Evolutionary conservation across 2,329 filamentous ascomycete genomes (phyloP), one percentile per base, ranked within the genome.

Genomic region (Penicillium digitatum): DNA sequence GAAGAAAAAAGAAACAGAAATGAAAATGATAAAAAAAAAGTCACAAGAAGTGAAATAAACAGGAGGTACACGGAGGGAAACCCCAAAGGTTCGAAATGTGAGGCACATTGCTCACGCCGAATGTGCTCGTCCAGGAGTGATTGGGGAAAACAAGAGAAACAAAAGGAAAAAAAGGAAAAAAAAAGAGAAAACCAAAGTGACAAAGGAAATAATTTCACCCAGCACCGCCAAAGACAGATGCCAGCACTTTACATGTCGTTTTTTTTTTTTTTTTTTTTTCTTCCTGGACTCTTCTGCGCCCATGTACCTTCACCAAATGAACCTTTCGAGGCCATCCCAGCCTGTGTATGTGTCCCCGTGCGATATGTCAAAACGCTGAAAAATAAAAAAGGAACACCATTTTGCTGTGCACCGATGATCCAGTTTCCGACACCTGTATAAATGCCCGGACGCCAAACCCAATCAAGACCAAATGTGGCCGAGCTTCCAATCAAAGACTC

Each of bases 141-240:
- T 47, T 51, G 58, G 35, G 57, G 54, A 46, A 39, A 61, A 48
- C 55, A 60, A 50, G 45, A 57, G 54, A 54, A 58, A 57, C 53
- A 60, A 57, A 58, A 53, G 56, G 57, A 56, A 57, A 54, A 65
- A 70, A 66, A 71, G 66, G 73, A 29, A 51, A 44, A 54, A 34
- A 67, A 69, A 65, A 59, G 59, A 71, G 66, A 62, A 62, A 71
- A 73, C 72, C 73, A 72, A 68, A 74, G 27, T 50, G 27, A 65
- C 82, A 76, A 78, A 81, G 74, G 69, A 78, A 81, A 80, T 68
- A 42, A 62, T 56, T 61, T 65, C 62, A 64, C 56, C 55, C 55
- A 51, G 46, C 39, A 48, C 46, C 47, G 35, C 14, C 39, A 46
- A 46, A 49, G 51, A 56, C 52, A 56, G 51, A 59, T 53, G 53